Conservation (phyloP, 176 grass and related monocot genomes). For the Oryza coarctata region DNA sequence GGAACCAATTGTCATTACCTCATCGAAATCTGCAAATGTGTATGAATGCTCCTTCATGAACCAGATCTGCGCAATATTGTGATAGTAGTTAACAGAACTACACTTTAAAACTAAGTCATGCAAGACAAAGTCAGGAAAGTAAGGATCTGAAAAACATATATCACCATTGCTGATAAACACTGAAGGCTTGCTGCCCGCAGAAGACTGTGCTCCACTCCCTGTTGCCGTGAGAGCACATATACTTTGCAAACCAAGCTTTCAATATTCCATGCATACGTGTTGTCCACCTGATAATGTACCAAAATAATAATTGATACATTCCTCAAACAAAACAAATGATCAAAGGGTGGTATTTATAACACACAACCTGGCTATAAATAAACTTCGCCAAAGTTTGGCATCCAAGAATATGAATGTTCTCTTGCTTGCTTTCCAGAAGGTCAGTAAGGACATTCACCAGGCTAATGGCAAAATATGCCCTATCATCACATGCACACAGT, state of each 20-base stretch:
- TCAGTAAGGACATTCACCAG: conserved; percentile 83
- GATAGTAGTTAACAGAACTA: conserved; percentile 13
- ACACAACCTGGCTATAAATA: conserved; percentile 78
- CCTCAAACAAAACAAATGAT: neutral
- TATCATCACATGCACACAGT: conserved; percentile 44
- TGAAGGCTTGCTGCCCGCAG: conserved; percentile 77
- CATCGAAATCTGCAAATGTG: conserved; percentile 79
- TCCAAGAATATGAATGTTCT: conserved; percentile 78
- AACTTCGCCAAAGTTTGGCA: conserved; percentile 93
- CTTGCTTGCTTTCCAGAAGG: conserved; percentile 92
- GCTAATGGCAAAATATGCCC: conserved; percentile 95
- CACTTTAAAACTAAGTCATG: conserved; percentile 10
- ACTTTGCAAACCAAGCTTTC: conserved; percentile 84
- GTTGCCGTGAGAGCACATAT: conserved; percentile 55
- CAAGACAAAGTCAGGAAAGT: neutral
- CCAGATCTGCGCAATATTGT: conserved; percentile 60
- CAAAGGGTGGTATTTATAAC: neutral
- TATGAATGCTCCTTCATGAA: conserved; percentile 89
- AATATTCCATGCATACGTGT: conserved; percentile 84
- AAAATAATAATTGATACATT: neutral
- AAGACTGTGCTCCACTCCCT: conserved; percentile 58
- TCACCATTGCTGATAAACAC: conserved; percentile 85
- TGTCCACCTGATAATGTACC: conserved; percentile 60
- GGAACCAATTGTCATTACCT: conserved; percentile 47
- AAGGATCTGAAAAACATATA: conserved; percentile 26